These are phyloP conservation scores for Lasiosphaeris hirsuta DNA, from an alignment of 495 filamentous ascomycete species.

Conservation along the genomic window DNA sequence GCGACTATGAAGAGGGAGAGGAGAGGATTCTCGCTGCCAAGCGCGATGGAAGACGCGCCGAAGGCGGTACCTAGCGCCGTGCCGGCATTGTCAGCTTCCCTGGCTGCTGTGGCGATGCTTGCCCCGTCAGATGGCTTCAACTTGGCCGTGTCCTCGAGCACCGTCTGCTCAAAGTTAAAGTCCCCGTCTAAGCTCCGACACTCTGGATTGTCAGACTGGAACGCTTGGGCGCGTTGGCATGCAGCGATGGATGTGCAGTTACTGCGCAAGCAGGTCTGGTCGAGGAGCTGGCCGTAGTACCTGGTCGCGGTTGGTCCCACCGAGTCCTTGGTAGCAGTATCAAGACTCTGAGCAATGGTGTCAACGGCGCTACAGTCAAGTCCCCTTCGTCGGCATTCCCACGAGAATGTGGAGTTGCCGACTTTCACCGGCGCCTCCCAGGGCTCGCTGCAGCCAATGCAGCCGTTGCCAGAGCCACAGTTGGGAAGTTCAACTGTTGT, in stretches of 20 bases:
- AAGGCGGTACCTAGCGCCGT: not conserved
- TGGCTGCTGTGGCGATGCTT: not conserved
- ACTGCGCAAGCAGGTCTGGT: constrained; percentile 1
- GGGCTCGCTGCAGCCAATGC: not conserved
- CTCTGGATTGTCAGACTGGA: not conserved
- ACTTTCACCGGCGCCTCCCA: not conserved
- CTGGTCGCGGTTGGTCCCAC: not conserved
- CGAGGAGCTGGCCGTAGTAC: not conserved
- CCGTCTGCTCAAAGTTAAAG: constrained; percentile 1
- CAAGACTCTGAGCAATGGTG: not conserved
- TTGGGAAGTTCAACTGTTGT: not conserved
- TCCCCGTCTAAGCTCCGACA: not conserved
- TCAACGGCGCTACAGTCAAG: not conserved
- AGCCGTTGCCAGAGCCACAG: not conserved
- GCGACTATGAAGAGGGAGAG: constrained; percentile 3
- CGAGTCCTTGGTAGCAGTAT: not conserved
- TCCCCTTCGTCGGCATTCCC: constrained; percentile 1
- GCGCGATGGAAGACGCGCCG: not conserved
- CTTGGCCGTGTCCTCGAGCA: not conserved
- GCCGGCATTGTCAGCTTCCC: not conserved
- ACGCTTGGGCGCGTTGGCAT: not conserved
- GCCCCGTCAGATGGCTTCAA: not conserved
- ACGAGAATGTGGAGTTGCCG: not conserved
- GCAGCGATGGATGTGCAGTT: not conserved
- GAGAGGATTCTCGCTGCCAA: constrained; percentile 1